Conservation (phyloP, 2,329 filamentous ascomycete species). For the Rosellinia necatrix region DNA sequence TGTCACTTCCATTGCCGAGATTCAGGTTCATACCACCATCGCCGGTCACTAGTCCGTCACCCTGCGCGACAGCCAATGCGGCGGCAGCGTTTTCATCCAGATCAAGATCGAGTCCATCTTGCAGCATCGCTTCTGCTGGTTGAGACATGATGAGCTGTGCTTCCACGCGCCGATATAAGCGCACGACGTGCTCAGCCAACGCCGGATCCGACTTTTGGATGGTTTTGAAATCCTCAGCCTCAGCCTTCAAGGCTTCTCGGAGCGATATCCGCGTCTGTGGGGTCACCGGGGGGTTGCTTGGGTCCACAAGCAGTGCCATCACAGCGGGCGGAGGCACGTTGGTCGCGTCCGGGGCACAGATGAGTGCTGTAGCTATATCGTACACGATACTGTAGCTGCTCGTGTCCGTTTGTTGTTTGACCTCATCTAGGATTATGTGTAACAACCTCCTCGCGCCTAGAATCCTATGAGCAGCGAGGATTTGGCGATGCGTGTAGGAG, state of each 20-base stretch:
- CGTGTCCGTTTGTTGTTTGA: conserved; percentile 64
- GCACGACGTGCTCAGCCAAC: conserved; percentile 65
- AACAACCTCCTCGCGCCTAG: conserved; percentile 67
- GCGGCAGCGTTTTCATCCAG: conserved; percentile 45
- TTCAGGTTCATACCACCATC: conserved; percentile 46
- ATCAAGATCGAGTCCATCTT: conserved; percentile 48
- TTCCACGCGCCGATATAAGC: conserved; percentile 67
- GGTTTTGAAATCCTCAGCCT: conserved; percentile 61
- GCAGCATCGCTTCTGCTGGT: conserved; percentile 47
- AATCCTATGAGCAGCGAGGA: conserved; percentile 64
- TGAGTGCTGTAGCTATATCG: conserved; percentile 70
- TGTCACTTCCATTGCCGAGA: conserved; percentile 43
- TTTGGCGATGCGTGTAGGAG: conserved; percentile 73
- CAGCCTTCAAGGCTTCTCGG: conserved; percentile 61
- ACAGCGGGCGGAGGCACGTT: conserved; percentile 46
- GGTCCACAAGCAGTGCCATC: conserved; percentile 41
- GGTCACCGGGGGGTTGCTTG: conserved; percentile 42
- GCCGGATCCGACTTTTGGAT: conserved; percentile 60
- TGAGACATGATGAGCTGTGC: conserved; percentile 58
- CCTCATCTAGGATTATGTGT: conserved; percentile 67
- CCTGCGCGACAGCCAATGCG: conserved; percentile 48
- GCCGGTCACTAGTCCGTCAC: conserved; percentile 43
- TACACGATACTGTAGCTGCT: conserved; percentile 66
- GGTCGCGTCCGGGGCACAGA: conserved; percentile 68
- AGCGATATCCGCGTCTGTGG: conserved; percentile 59